Base-by-base conservation (phyloP, 208 protist genomes). In the Leptomonas pyrrhocoris region DNA sequence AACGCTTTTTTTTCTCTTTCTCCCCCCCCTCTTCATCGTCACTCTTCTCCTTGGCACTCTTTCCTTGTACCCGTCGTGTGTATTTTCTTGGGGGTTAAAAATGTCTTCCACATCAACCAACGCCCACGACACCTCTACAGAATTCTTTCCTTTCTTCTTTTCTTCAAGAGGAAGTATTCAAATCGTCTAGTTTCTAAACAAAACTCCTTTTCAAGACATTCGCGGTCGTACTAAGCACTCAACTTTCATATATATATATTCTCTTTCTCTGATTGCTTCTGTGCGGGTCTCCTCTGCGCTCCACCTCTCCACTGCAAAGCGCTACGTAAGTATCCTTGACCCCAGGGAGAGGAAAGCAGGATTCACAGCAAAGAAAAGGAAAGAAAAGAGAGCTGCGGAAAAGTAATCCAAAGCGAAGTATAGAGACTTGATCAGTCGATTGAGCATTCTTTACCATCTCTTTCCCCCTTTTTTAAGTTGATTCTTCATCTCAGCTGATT, bases 101-200 rank as follows among this genome's bases (percentile, higher is more conserved):
- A 9, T 9, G 34, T 3, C 34, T 9, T 38, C 9, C 34, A 38
- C 3, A 38, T n/a, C 34, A 38, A 9, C 34, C 3, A 38, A 3
- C n/a, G 16, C 18, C 3, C 45, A 12, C 45, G 16, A 19, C 25
- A 16, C 13, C 7, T 28, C 56, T 49, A 45, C 18, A 64, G 58
- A 64, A 53, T 64, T 40, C 58, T 53, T 53, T 62, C 57, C 43
- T 40, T 23, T 30, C 23, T 34, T 27, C 56, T 30, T 6, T 49
- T 50, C n/a, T 36, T 49, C 16, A 6, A 18, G 25, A 43, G 25
- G 60, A 30, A 43, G 21, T 67, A 71, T 68, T 77, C 43, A 46
- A 34, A 40, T 18, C 27, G 30, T 31, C 53, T 16, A 50, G 13
- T 42, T 51, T 25, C 40, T n/a, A n/a, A 11, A 15, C 57, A 50